Base-by-base conservation (phyloP, 768 basidiomycete species). In the Crassisporium funariophilum region DNA sequence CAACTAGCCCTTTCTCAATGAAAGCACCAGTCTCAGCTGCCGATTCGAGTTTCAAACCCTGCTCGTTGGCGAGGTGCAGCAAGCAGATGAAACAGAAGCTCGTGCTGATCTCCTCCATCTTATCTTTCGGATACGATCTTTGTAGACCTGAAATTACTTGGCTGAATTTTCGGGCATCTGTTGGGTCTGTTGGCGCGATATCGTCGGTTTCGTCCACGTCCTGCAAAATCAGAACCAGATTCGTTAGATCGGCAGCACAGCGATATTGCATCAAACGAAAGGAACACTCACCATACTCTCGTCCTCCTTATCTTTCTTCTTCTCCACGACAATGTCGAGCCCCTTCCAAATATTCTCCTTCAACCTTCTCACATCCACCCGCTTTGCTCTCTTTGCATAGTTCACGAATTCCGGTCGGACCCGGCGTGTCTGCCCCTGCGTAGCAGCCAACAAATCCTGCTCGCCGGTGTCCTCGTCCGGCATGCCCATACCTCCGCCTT, bases 71-170 rank as follows among this genome's bases (percentile, higher is more conserved):
- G 35, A 98, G 70, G 71, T 98, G 97, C 13, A 99, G 72, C 19
- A 98, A 73, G 61, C 97, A 98, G 64, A 98, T 99, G 74, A 98
- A 99, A 65, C 95, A 98, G 83, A 95, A 98, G 54, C 92, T 95
- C 12, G 97, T 98, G 64, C 94, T 97, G 62, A 98, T 97, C 54
- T 99, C 97, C 31, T 88, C 88, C 87, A 98, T 89, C 73, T 95
- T 98, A 34, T 98, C 95, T 48, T 72, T 71, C 0, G 95, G 93
- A 65, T 98, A 98, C 5, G 87, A 82, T 41, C 71, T 76, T 55
- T 89, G 83, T 24, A 99, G 77, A 13, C 84, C 84, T 2, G 83
- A 77, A 55, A 98, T 90, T 53, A 98, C 94, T 45, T 82, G 78
- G 46, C 81, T 81, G 64, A 93, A 93, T 44, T 79, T 76, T 12